Evolutionary conservation across 2,329 filamentous ascomycete genomes (phyloP).

Genomic region (Alternaria incomplexa): DNA sequence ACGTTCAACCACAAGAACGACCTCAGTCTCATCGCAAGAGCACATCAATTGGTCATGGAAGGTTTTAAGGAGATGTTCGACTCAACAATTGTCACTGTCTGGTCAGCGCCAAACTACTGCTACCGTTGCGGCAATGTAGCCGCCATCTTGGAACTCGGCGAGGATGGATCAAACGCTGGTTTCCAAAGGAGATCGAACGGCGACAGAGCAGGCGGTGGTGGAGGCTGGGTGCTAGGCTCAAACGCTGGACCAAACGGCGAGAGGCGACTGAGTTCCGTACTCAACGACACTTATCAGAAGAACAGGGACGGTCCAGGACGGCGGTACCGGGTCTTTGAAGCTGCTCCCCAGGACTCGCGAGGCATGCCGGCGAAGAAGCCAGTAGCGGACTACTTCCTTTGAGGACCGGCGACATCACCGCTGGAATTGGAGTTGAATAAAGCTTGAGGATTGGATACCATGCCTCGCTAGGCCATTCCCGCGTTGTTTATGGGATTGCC

Average conservation of each 20-base stretch:
- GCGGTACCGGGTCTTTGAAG: conserved; percentile 93
- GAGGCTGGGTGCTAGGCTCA: conserved; percentile 44
- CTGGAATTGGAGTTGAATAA: background rate
- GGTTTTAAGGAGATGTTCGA: conserved; percentile 98
- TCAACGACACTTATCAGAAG: conserved; percentile 50
- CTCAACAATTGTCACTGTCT: conserved; percentile 94
- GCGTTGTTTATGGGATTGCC: background rate
- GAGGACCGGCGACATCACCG: conserved; percentile 8
- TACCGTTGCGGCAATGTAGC: conserved; percentile 69
- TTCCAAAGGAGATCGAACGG: conserved; percentile 67
- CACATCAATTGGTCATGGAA: conserved; percentile 98
- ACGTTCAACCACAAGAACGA: conserved; percentile 94
- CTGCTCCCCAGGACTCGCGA: conserved; percentile 91
- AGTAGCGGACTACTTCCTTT: conserved; percentile 93
- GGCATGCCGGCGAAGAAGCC: conserved; percentile 99
- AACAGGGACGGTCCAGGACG: conserved; percentile 75
- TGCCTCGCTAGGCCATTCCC: background rate
- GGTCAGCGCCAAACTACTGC: conserved; percentile 77
- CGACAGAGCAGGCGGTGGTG: conserved; percentile 60
- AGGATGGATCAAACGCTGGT: conserved; percentile 69
- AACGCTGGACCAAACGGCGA: conserved; percentile 45
- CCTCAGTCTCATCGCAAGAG: conserved; percentile 87
- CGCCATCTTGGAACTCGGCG: conserved; percentile 88
- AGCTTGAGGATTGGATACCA: background rate
- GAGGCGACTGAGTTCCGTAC: conserved; percentile 44